Evolutionary conservation across 2,329 filamentous ascomycete genomes (phyloP), one percentile per base, ranked within the genome.

Genomic region (Scolecobasidium constrictum): DNA sequence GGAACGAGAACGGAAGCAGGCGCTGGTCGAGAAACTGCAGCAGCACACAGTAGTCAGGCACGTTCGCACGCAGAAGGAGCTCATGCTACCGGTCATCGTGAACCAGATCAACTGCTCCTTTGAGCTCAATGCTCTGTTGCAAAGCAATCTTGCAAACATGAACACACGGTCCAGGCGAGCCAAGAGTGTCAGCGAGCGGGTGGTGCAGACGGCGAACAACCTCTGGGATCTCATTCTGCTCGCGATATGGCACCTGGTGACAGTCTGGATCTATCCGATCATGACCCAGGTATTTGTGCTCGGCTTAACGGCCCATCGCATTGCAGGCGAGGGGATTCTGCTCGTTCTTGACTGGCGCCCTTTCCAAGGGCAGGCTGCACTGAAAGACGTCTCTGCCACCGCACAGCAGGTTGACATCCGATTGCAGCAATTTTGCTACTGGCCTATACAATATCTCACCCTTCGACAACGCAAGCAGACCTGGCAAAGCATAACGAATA

Each of bases 331-430:
- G 60, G 68, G 83, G 38, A 66, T 95, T 11, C 67, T 98, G 20
- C 68, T 74, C 17, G 59, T 95, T 20, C 68, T 98, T 11, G 90
- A 96, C 63, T 96, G 88, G 78, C 79, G 86, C 23, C 72, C 79
- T 18, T 77, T 81, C 37, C 83, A 85, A 5, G 80, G 83, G 34
- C 81, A 81, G 39, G 81, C 87, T 33, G 92, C 92, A 1, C 66
- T 98, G 44, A 96, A 96, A 59, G 92, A 98, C 58, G 78, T 96
- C 35, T 96, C 88, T 22, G 92, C 92, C 12, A 96, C 90, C 1
- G 92, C 92, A 18, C 92, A 98, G 59, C 92, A 98, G 62, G 81
- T 98, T 26, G 92, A 98, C 62, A 95, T 98, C 50, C 83, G 92
- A 4, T 72, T 98, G 17, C 87, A 96, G 58, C 92, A 98, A 58